Percentiles rank a stretch among this genome's conserved stretches.
phyloP scores from a whole-genome alignment of 805 yeast species.

The Candida nitratophila region DNA sequence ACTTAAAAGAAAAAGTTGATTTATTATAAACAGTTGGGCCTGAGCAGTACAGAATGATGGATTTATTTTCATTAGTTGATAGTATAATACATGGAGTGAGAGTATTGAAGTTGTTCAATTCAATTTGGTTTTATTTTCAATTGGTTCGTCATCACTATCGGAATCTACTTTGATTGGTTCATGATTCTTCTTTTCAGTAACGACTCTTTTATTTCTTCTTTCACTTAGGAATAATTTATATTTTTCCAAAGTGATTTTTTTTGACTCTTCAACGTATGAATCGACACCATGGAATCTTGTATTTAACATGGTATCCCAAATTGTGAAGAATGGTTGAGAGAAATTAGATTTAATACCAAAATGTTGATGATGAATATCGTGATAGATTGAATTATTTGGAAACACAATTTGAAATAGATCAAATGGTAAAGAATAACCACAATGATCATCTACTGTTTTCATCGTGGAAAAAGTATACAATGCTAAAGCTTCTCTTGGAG shows the following conservation, averaged over 20 bases:
- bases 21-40: no score
- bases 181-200: neutral
- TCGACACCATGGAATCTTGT: constrained; percentile 68
- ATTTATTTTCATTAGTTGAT: no score
- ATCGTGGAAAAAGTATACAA: constrained; percentile 83
- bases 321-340: constrained; percentile 92
- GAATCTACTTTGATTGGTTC: neutral
- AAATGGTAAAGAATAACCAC: constrained; percentile 92
- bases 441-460: constrained; percentile 97
- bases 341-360: constrained; percentile 92
- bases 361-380: constrained; percentile 95
- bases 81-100: no score
- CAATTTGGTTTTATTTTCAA: neutral
- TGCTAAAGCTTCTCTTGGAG: constrained; percentile 70
- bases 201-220: constrained; percentile 19
- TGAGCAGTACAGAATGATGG: no score
- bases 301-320: constrained; percentile 75
- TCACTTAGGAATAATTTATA: constrained; percentile 50
- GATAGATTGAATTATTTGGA: constrained; percentile 94
- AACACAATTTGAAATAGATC: constrained; percentile 86
- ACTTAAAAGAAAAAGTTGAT: no score
- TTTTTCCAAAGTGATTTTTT: constrained; percentile 58
- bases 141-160: constrained; percentile 3
- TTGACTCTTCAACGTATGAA: constrained; percentile 58
- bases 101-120: no score